These are phyloP conservation scores for Wallacemonas sp. DNA, from an alignment of 208 protist genomes.

Conservation along the genomic window DNA sequence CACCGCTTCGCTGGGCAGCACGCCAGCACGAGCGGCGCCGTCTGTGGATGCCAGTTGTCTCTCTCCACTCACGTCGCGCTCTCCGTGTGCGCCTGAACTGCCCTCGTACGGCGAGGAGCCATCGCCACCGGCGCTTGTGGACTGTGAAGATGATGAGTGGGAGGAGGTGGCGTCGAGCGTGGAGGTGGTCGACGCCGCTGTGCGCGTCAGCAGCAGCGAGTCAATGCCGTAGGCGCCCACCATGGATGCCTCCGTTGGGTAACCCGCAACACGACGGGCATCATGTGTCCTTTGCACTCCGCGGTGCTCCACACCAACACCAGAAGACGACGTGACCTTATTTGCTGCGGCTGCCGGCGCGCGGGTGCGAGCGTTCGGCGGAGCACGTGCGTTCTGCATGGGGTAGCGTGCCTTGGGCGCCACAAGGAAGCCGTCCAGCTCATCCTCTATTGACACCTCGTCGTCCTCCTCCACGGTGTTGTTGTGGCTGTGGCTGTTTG, in stretches of 20 bases:
- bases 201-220: background rate
- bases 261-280: background rate
- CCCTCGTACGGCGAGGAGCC: too few species aligned
- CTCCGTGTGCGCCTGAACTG: too few species aligned
- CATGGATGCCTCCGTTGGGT: background rate
- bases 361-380: background rate
- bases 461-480: background rate
- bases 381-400: background rate
- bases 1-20: too few species aligned
- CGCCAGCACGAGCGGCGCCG: too few species aligned
- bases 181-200: background rate
- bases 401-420: background rate
- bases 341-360: too few species aligned
- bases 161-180: background rate
- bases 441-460: slow-evolving; percentile 7
- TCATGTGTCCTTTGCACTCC: too few species aligned
- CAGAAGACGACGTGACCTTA: too few species aligned
- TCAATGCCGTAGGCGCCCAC: background rate
- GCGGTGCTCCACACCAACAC: too few species aligned
- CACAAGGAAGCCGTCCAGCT: slow-evolving; percentile 10
- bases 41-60: too few species aligned
- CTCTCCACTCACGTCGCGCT: too few species aligned
- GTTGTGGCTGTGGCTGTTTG: background rate
- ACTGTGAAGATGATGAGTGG: background rate
- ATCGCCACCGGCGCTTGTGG: background rate